Evolutionary conservation across 169 alveolate species (phyloP).

Genomic region (Babesia caballi): DNA sequence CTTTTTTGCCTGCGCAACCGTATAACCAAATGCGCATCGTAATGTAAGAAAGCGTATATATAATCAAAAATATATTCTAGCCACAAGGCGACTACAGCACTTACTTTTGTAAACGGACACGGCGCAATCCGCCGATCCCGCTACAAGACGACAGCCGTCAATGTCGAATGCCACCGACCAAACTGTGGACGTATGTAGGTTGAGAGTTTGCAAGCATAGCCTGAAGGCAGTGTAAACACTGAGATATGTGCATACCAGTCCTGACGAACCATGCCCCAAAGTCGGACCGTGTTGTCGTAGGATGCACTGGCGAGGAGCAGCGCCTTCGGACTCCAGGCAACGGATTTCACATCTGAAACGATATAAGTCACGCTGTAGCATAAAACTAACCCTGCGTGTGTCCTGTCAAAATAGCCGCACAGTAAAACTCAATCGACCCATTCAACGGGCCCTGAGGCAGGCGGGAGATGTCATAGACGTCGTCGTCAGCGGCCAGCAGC

Average conservation of each 20-base stretch:
- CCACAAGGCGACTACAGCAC: not conserved
- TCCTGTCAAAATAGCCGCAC: slow-evolving; percentile 58
- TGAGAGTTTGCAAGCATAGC: slow-evolving; percentile 70
- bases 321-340: slow-evolving; percentile 63
- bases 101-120: slow-evolving; percentile 50
- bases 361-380: not conserved
- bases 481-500: not conserved
- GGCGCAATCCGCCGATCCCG: slow-evolving; percentile 69
- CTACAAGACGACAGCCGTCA: slow-evolving; percentile 68
- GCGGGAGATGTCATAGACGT: slow-evolving; percentile 13
- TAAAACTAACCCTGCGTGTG: slow-evolving; percentile 56
- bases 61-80: not conserved
- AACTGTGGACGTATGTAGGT: slow-evolving; percentile 66
- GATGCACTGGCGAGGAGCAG: slow-evolving; percentile 69
- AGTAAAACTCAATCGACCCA: slow-evolving; percentile 31
- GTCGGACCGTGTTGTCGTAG: slow-evolving; percentile 69
- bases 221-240: not conserved
- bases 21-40: not conserved
- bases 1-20: not conserved
- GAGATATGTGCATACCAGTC: slow-evolving; percentile 58
- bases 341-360: slow-evolving; percentile 58
- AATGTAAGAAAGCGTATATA: not conserved
- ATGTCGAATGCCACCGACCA: slow-evolving; percentile 71
- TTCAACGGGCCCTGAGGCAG: not conserved
- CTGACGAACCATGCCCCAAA: slow-evolving; percentile 68